phyloP scores from a whole-genome alignment of 441 rosid species.

The Euphorbia celastroides region DNA sequence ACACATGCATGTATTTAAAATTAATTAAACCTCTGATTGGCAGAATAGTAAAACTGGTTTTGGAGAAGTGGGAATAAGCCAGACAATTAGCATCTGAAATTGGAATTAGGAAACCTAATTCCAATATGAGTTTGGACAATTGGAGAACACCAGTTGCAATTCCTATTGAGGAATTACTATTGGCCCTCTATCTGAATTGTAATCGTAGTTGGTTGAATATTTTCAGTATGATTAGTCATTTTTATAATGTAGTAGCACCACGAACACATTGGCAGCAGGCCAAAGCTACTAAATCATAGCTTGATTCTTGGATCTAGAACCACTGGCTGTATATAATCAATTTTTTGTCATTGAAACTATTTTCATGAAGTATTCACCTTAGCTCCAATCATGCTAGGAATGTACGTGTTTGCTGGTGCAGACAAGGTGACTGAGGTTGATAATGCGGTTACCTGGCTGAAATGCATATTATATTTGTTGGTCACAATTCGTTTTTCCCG shows the following conservation, averaged over 20 bases:
- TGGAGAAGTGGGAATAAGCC: too few species aligned
- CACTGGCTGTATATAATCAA: neutral
- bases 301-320: neutral
- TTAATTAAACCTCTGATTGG: too few species aligned
- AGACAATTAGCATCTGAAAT: too few species aligned
- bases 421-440: neutral
- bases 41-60: too few species aligned
- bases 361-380: neutral
- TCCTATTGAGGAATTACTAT: too few species aligned
- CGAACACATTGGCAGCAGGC: neutral
- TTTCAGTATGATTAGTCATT: too few species aligned
- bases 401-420: neutral
- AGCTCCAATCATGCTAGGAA: neutral
- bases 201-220: too few species aligned
- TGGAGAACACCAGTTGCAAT: too few species aligned
- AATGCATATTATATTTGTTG: neutral
- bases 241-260: neutral
- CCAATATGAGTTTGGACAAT: too few species aligned
- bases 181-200: too few species aligned
- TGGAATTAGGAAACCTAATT: too few species aligned
- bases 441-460: neutral
- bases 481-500: neutral
- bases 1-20: too few species aligned
- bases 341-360: conserved; percentile 1
- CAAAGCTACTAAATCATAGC: neutral